Conservation (phyloP, 495 filamentous ascomycete genomes). For the Ascodesmis nigricans region DNA sequence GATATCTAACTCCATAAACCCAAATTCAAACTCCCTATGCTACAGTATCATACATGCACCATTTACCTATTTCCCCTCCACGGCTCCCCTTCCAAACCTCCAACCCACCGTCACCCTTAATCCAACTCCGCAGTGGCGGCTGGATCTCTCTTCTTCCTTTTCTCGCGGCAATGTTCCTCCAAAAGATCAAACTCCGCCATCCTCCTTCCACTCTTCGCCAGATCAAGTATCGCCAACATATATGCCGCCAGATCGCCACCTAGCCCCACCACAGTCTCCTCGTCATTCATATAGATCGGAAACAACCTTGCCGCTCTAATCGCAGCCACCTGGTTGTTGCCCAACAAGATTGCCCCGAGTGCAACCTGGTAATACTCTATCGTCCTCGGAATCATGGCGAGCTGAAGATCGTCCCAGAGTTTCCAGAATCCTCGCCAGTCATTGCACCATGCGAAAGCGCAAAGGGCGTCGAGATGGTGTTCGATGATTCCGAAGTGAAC, state of each 20-base stretch:
- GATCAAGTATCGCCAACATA: slow-evolving; percentile 8
- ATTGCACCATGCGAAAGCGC: slow-evolving; percentile 22
- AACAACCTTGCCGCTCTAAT: slow-evolving; percentile 30
- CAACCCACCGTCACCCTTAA: slow-evolving; percentile 7
- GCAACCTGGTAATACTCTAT: slow-evolving; percentile 33
- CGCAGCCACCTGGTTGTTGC: slow-evolving; percentile 26
- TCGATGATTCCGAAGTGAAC: slow-evolving; percentile 22
- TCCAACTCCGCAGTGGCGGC: too few species aligned
- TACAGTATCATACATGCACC: too few species aligned
- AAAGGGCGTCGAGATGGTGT: slow-evolving; percentile 29
- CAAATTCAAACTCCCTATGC: too few species aligned
- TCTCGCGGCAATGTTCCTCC: too few species aligned
- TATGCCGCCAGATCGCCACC: slow-evolving; percentile 21
- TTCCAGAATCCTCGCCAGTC: slow-evolving; percentile 39
- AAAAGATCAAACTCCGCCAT: too few species aligned
- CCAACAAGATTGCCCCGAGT: slow-evolving; percentile 30
- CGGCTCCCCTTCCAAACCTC: slow-evolving; percentile 6
- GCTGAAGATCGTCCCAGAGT: slow-evolving; percentile 35
- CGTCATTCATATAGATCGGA: slow-evolving; percentile 31
- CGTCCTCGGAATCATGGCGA: slow-evolving; percentile 29
- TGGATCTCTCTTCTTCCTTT: neutral
- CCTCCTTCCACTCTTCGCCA: slow-evolving; percentile 11
- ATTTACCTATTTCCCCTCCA: slow-evolving; percentile 8
- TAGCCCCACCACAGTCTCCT: slow-evolving; percentile 31
- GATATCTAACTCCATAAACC: too few species aligned